Percentiles rank a stretch among this genome's conserved stretches.
phyloP scores from a whole-genome alignment of 305 asterid genomes.

The Fraxinus ornus region DNA sequence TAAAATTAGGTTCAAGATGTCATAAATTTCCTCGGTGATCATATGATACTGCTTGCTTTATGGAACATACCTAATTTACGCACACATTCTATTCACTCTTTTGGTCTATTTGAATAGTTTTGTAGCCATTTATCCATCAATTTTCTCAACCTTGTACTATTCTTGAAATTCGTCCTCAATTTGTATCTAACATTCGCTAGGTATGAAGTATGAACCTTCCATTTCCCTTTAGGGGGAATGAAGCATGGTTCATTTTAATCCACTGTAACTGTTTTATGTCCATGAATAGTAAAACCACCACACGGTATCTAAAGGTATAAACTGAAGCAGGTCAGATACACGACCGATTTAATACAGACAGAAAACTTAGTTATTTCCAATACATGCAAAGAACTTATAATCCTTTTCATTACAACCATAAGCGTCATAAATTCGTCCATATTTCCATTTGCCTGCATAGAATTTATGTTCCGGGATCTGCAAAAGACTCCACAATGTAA shows the following conservation, averaged over 20 bases:
- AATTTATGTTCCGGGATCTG: background rate
- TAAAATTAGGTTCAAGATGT: background rate
- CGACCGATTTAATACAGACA: background rate
- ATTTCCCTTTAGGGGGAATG: background rate
- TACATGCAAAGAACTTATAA: background rate
- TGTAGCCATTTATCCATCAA: background rate
- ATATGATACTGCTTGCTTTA: background rate
- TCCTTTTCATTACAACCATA: background rate
- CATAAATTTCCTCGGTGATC: background rate
- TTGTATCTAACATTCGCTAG: background rate
- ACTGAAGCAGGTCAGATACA: background rate
- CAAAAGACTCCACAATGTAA: background rate
- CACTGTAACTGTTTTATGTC: background rate
- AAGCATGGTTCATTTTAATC: background rate
- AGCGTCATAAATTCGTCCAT: background rate
- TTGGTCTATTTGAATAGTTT: background rate
- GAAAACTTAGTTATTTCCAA: background rate
- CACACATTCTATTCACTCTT: background rate
- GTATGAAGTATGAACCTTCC: background rate
- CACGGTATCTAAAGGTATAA: background rate
- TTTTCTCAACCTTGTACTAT: background rate
- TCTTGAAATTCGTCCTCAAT: background rate
- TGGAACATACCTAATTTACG: background rate
- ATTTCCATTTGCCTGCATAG: background rate
- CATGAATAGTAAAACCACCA: background rate